Base-by-base conservation (phyloP, 192 early-diverging fungal species). In the Backusella morwellensis region DNA sequence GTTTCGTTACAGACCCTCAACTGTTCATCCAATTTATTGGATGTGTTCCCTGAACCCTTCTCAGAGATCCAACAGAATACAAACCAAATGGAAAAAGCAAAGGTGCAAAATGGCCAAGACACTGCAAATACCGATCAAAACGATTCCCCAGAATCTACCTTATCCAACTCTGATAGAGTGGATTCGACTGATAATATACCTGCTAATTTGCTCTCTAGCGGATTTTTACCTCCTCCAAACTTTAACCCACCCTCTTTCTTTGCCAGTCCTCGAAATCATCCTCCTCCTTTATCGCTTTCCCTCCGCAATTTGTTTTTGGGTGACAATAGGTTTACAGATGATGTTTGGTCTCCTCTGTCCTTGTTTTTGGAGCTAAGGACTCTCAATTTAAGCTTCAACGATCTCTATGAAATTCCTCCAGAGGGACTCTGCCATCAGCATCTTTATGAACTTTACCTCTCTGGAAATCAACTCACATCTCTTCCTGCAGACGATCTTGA, bases 401-500 rank as follows among this genome's bases (percentile, higher is more conserved):
- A 92, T 68, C 87, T 97, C 56, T 89, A 90, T 74, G 95, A 97
- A 69, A 88, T 97, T 67, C 95, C 94, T 6, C 82, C 90, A 1
- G 91, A 91, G 72, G 89, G 93, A 4, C 85, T 93, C 70, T 91
- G 85, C 21, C 91, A 88, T 80, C 89, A 88, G 76, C 89, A 93
- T 75, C 77, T 97, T 59, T 84, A 81, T 9, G 95, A 95, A 74
- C 82, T 97, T 40, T 93, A 95, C 78, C 74, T 97, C 52, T 92
- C 92, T 12, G 95, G 96, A 6, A 97, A 96, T 75, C 88, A 93
- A 38, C 86, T 97, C 56, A 86, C 92, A 15, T 92, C 91, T 0
- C 83, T 97, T 15, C 96, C 95, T 5, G 94, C 91, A 40, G 96
- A 97, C 52, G 92, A 93, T 75, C 92, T 96, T 68, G 94, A 94